Evolutionary conservation across 2,329 filamentous ascomycete genomes (phyloP).

Genomic region (Penicillium sp.): DNA sequence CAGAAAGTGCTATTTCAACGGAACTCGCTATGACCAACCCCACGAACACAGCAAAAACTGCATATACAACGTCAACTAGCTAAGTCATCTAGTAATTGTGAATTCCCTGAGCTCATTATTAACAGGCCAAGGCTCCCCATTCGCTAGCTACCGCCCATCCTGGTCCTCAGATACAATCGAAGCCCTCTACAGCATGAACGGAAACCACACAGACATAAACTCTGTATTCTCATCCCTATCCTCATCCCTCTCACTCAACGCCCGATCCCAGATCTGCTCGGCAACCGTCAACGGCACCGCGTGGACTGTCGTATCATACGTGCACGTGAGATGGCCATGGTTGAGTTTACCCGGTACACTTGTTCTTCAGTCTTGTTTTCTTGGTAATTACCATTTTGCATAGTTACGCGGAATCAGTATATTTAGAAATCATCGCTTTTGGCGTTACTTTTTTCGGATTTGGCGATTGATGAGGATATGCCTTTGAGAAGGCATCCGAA

Average conservation of each 20-base stretch:
- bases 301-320: constrained; percentile 30
- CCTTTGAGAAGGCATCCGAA: constrained; percentile 24
- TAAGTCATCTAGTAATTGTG: constrained; percentile 28
- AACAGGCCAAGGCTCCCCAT: constrained; percentile 26
- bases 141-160: constrained; percentile 29
- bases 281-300: constrained; percentile 24
- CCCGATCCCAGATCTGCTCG: constrained; percentile 30
- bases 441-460: constrained; percentile 32
- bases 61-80: constrained; percentile 29
- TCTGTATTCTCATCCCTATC: constrained; percentile 28
- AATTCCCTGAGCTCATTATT: constrained; percentile 30
- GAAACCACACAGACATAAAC: constrained; percentile 30
- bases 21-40: constrained; percentile 16
- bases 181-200: constrained; percentile 29
- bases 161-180: constrained; percentile 29
- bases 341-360: constrained; percentile 28
- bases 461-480: constrained; percentile 25
- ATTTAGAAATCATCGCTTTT: constrained; percentile 37
- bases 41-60: constrained; percentile 21
- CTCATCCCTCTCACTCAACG: constrained; percentile 28
- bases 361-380: constrained; percentile 51
- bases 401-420: constrained; percentile 33
- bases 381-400: constrained; percentile 54
- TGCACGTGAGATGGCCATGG: constrained; percentile 35
- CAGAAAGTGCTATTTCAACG: constrained; percentile 34